phyloP scores from a whole-genome alignment of 768 basidiomycete genomes.

The Dacryopinax primogenitus region DNA sequence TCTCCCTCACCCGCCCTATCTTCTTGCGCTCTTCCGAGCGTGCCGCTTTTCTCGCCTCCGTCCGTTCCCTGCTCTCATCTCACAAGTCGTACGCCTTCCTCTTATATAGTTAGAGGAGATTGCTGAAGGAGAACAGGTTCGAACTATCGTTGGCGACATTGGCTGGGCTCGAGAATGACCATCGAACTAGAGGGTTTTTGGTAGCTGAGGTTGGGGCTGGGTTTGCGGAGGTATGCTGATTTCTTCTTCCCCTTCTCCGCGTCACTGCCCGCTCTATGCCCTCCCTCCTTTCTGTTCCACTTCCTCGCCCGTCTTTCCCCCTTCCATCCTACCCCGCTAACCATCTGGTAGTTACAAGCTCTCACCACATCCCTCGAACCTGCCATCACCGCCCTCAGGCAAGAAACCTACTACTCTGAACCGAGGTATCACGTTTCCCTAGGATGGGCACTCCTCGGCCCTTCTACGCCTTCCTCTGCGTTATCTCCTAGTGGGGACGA shows the following conservation, averaged over 20 bases:
- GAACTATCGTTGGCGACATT: conserved; percentile 57
- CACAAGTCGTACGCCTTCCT: conserved; percentile 32
- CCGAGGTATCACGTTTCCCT: conserved; percentile 85
- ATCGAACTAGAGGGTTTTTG: conserved; percentile 67
- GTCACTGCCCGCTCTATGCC: not conserved
- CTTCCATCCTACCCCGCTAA: not conserved
- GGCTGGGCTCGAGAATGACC: conserved; percentile 63
- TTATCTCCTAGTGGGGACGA: not conserved
- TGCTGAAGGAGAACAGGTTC: conserved; percentile 40
- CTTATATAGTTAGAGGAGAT: not conserved
- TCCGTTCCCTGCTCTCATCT: conserved; percentile 41
- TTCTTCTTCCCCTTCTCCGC: not conserved
- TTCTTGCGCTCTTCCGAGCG: conserved; percentile 69
- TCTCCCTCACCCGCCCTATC: conserved; percentile 74
- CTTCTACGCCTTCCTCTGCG: not conserved
- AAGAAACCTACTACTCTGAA: conserved; percentile 63
- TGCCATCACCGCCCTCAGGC: conserved; percentile 45
- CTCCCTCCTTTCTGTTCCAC: not conserved
- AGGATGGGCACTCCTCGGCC: conserved; percentile 65
- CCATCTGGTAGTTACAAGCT: conserved; percentile 33
- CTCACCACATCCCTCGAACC: conserved; percentile 48
- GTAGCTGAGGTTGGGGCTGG: conserved; percentile 75
- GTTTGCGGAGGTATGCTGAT: conserved; percentile 48
- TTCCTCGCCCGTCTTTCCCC: not conserved
- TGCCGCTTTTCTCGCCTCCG: conserved; percentile 52